Conservation (phyloP, 768 basidiomycete species). For the Termitomyces sp. region DNA sequence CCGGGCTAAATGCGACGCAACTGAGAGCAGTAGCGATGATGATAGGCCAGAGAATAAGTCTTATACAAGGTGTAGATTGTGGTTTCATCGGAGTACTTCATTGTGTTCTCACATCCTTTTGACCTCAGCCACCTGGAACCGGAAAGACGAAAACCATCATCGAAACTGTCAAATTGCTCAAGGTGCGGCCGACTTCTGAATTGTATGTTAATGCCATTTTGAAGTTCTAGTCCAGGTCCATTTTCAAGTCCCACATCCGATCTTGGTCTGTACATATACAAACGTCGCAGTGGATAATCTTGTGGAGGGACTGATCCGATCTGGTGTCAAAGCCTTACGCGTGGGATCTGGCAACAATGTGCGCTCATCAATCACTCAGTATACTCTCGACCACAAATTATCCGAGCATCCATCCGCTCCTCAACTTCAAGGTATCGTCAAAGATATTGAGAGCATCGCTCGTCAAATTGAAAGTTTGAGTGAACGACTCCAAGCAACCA, state of each 20-base stretch:
- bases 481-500: conserved; percentile 13
- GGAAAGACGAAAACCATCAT: conserved; percentile 93
- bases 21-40: conserved; percentile 79
- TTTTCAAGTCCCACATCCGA: conserved; percentile 77
- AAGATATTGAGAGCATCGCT: conserved; percentile 28
- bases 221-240: conserved; percentile 38
- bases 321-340: conserved; percentile 69
- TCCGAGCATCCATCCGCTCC: conserved; percentile 51
- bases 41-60: conserved; percentile 71
- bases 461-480: conserved; percentile 20
- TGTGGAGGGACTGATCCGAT: conserved; percentile 60
- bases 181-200: conserved; percentile 33
- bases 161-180: conserved; percentile 76
- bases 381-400: conserved; percentile 63
- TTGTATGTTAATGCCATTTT: neutral
- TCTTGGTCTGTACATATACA: conserved; percentile 92
- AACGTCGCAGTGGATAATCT: conserved; percentile 93
- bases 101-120: conserved; percentile 2
- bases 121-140: conserved; percentile 74
- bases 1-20: conserved; percentile 69
- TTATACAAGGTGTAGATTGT: conserved; percentile 78
- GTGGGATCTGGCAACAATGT: conserved; percentile 64
- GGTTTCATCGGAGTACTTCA: neutral
- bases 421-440: conserved; percentile 33
- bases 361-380: conserved; percentile 43